phyloP scores from a whole-genome alignment of 2,329 filamentous ascomycete species.

The Claviceps arundinis region DNA sequence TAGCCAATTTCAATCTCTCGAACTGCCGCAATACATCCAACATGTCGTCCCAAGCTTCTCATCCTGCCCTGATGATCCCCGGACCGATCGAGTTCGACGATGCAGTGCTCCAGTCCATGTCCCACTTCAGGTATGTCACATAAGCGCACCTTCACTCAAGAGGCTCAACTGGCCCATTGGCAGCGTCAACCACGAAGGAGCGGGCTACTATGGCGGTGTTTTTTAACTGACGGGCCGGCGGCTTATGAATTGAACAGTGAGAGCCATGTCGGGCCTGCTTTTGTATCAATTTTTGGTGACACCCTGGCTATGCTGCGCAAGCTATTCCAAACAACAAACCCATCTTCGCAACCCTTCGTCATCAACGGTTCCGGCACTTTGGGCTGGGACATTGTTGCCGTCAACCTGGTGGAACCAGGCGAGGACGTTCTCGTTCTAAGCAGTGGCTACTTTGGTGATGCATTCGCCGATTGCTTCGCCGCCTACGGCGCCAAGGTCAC shows the following conservation, averaged over 20 bases:
- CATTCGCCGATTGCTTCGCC: slow-evolving; percentile 81
- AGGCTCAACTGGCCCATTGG: not conserved
- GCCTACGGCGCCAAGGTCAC: slow-evolving; percentile 86
- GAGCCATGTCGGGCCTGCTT: slow-evolving; percentile 81
- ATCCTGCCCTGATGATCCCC: slow-evolving; percentile 77
- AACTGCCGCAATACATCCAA: slow-evolving; percentile 13
- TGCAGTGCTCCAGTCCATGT: slow-evolving; percentile 89
- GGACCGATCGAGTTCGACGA: slow-evolving; percentile 98
- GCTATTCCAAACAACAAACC: slow-evolving; percentile 81
- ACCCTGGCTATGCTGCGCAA: slow-evolving; percentile 76
- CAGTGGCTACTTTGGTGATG: slow-evolving; percentile 94
- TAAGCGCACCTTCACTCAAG: not conserved
- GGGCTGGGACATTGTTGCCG: slow-evolving; percentile 92
- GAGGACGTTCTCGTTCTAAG: slow-evolving; percentile 88
- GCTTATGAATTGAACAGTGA: slow-evolving; percentile 42
- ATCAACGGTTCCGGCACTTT: slow-evolving; percentile 90
- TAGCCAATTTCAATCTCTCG: not conserved
- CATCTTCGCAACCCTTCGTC: slow-evolving; percentile 78
- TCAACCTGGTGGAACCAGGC: slow-evolving; percentile 78
- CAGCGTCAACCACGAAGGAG: not conserved
- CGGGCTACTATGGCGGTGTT: not conserved
- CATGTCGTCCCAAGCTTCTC: slow-evolving; percentile 50
- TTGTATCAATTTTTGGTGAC: slow-evolving; percentile 85
- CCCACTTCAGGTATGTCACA: slow-evolving; percentile 64
- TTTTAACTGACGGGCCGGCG: not conserved